These are phyloP conservation scores for Panaeolus cyanescens DNA, from an alignment of 768 basidiomycete species.

Conservation along the genomic window DNA sequence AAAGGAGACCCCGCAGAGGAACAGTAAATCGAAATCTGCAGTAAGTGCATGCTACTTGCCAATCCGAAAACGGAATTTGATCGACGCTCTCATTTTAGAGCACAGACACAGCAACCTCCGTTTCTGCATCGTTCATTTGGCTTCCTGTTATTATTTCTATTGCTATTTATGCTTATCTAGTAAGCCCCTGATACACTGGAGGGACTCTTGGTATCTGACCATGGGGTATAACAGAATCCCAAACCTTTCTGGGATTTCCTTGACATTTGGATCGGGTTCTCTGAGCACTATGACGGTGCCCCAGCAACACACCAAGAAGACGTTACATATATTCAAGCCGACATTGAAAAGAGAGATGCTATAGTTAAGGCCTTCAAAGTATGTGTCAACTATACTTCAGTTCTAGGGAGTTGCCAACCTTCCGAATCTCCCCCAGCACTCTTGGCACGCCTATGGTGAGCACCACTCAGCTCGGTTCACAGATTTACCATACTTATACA, in stretches of 20 bases:
- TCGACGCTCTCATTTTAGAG: neutral
- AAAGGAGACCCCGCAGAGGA: conserved; percentile 12
- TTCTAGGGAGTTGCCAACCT: neutral
- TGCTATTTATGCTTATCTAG: conserved; percentile 20
- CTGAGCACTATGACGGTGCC: conserved; percentile 36
- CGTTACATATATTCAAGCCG: conserved; percentile 24
- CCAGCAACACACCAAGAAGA: conserved; percentile 16
- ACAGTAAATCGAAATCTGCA: neutral
- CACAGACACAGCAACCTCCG: conserved; percentile 7
- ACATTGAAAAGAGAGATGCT: conserved; percentile 64
- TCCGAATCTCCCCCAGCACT: too few species aligned
- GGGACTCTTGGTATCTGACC: neutral
- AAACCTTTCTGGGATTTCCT: conserved; percentile 24
- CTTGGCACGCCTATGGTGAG: conserved; percentile 84
- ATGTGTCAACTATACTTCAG: neutral
- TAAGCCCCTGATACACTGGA: conserved; percentile 3
- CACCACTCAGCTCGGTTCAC: conserved; percentile 3
- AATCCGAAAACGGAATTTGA: neutral
- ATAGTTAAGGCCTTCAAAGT: conserved; percentile 83
- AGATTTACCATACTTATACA: neutral
- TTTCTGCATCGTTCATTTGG: conserved; percentile 19
- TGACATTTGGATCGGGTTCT: conserved; percentile 41
- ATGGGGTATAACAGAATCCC: conserved; percentile 15
- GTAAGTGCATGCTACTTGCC: neutral
- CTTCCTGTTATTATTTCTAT: conserved; percentile 17